Conservation (phyloP, 768 basidiomycete genomes). For the Leccinum olivaceopallidum region DNA sequence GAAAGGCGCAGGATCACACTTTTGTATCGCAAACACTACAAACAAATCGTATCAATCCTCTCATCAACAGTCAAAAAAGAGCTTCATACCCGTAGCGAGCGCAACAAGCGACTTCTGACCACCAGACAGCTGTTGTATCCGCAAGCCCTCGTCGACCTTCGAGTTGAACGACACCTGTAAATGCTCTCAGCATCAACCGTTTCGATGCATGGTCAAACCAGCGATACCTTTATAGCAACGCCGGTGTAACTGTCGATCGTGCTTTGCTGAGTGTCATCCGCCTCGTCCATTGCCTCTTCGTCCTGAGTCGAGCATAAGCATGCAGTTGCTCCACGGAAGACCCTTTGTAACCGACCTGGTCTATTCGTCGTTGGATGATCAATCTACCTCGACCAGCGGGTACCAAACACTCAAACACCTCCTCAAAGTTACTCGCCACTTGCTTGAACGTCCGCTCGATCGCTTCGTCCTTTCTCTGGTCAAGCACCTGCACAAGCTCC, state of each 20-base stretch:
- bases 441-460: conserved; percentile 99
- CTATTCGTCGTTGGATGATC: conserved; percentile 90
- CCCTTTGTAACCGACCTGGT: conserved; percentile 52
- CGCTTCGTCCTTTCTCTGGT: conserved; percentile 97
- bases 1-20: conserved; percentile 98
- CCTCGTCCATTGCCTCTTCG: conserved; percentile 67
- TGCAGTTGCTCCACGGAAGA: neutral
- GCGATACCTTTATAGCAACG: conserved; percentile 83
- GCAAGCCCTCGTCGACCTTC: conserved; percentile 93
- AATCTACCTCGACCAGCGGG: conserved; percentile 89
- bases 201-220: neutral
- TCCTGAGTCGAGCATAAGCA: conserved; percentile 44
- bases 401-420: conserved; percentile 95
- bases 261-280: conserved; percentile 70
- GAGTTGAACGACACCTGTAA: conserved; percentile 96
- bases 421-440: conserved; percentile 94
- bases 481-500: conserved; percentile 89
- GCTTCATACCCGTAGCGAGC: conserved; percentile 74
- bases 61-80: neutral
- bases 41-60: conserved; percentile 6
- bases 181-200: neutral
- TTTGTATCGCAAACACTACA: conserved; percentile 96
- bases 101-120: conserved; percentile 98
- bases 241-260: conserved; percentile 94
- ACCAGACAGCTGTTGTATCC: conserved; percentile 95